These are phyloP conservation scores for Exophiala viscosa DNA, from an alignment of 2,329 filamentous ascomycete species.

Conservation along the genomic window DNA sequence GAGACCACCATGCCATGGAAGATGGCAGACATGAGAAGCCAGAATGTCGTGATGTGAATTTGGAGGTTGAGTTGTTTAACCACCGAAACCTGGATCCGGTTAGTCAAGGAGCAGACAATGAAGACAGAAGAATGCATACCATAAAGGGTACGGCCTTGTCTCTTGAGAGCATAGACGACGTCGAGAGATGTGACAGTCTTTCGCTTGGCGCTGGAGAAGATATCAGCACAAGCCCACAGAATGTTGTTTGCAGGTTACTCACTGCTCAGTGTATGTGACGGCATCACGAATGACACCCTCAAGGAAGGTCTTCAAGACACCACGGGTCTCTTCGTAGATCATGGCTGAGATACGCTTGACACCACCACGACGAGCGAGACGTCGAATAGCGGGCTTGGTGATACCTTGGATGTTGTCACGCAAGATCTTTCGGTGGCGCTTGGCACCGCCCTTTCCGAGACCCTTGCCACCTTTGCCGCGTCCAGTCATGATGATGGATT, in stretches of 20 bases:
- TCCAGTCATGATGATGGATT: slow-evolving; percentile 55
- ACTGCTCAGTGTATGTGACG: slow-evolving; percentile 76
- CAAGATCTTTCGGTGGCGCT: slow-evolving; percentile 98
- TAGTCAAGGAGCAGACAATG: background rate
- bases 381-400: slow-evolving; percentile 96
- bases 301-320: slow-evolving; percentile 77
- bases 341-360: slow-evolving; percentile 99
- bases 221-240: slow-evolving; percentile 61
- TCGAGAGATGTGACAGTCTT: slow-evolving; percentile 55
- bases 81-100: slow-evolving; percentile 54
- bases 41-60: slow-evolving; percentile 15
- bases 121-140: slow-evolving; percentile 48
- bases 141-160: slow-evolving; percentile 71
- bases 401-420: slow-evolving; percentile 99
- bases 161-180: slow-evolving; percentile 62
- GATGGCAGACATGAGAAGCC: slow-evolving; percentile 13
- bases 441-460: slow-evolving; percentile 96
- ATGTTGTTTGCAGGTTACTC: slow-evolving; percentile 48
- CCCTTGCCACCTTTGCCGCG: slow-evolving; percentile 93
- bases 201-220: slow-evolving; percentile 64
- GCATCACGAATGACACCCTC: slow-evolving; percentile 76
- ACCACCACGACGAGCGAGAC: slow-evolving; percentile 98
- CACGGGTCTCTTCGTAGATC: slow-evolving; percentile 81
- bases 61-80: slow-evolving; percentile 51
- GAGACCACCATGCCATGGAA: slow-evolving; percentile 13